These are phyloP conservation scores for Penicillium verhagenii DNA, from an alignment of 495 filamentous ascomycete genomes.

Conservation along the genomic window DNA sequence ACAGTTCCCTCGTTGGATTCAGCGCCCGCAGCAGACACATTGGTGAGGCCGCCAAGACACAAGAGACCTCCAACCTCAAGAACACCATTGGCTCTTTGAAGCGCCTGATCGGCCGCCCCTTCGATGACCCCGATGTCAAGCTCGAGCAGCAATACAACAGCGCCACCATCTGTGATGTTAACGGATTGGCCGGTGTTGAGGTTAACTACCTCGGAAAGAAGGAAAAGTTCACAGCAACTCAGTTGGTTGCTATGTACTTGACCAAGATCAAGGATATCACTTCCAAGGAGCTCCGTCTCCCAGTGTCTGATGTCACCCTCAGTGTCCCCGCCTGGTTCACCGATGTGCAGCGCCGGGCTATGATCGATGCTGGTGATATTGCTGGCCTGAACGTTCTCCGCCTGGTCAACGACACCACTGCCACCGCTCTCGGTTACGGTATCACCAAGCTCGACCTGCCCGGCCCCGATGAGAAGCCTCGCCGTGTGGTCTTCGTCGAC, in stretches of 20 bases:
- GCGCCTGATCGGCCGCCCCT: constrained; percentile 80
- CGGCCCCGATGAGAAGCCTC: constrained; percentile 84
- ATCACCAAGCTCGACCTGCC: constrained; percentile 97
- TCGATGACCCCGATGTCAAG: constrained; percentile 87
- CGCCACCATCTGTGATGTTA: constrained; percentile 81
- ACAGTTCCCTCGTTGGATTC: constrained; percentile 90
- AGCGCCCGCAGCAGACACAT: constrained; percentile 89
- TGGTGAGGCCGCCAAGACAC: constrained; percentile 94
- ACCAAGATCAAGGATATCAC: constrained; percentile 91
- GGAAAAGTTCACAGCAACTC: constrained; percentile 86
- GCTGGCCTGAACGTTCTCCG: constrained; percentile 89
- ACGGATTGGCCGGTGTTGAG: constrained; percentile 92
- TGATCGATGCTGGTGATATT: constrained; percentile 93
- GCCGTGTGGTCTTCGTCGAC: constrained; percentile 89
- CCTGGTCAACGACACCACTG: constrained; percentile 97
- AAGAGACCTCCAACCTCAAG: constrained; percentile 99
- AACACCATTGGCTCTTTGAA: constrained; percentile 94
- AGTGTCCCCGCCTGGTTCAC: constrained; percentile 97
- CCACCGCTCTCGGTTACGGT: constrained; percentile 92
- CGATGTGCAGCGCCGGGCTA: constrained; percentile 81
- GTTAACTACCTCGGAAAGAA: constrained; percentile 93
- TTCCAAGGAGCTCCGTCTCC: constrained; percentile 81
- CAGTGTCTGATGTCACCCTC: constrained; percentile 92
- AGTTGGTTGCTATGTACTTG: constrained; percentile 92
- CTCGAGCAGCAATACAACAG: constrained; percentile 90